Base-by-base conservation (phyloP, 257 asterid genomes). In the Craterostigma plantagineum region DNA sequence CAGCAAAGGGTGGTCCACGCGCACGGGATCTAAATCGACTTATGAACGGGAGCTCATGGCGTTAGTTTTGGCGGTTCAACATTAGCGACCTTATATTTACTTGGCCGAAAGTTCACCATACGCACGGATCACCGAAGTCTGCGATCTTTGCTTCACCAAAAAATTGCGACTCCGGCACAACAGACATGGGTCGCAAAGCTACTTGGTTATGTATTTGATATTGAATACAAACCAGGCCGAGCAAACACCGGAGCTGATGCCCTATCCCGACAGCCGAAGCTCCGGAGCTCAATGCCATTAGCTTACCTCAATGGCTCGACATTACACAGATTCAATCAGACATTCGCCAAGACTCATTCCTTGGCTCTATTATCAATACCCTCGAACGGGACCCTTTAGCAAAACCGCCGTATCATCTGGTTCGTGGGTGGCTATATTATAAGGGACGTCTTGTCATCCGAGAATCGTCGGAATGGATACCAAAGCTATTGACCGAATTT, bases 41-140 rank as follows among this genome's bases (percentile, higher is more conserved):
- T n/a, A n/a, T n/a, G n/a, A n/a, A n/a, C n/a, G n/a, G n/a, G n/a
- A n/a, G n/a, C n/a, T n/a, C n/a, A n/a, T n/a, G n/a, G 50, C 45
- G 1, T n/a, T 50, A 7, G 13, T 50, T n/a, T 0, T 12, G 7
- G 35, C 45, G 8, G 27, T 39, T 0, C 15, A 39, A 7, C 42
- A 49, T n/a, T 56, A 43, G 46, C 41, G 62, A 3, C 38, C 27
- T 0, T 48, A 56, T 48, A 56, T 8, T 8, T 53, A 1, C 2
- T 53, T 0, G 46, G 59, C 0, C 16, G 16, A 0, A n/a, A 15
- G 0, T 35, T 49, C 4, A 14, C 2, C 0, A 11, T 56, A 0
- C 37, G 27, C 1, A 41, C 55, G 0, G 62, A 56, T 14, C 62
- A 48, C 1, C 33, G 17, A 0, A 48, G 55, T 3, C 12, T 56